Evolutionary conservation across 2,329 filamentous ascomycete genomes (phyloP), one percentile per base, ranked within the genome.

Genomic region (Dothiorella sarmentorum): DNA sequence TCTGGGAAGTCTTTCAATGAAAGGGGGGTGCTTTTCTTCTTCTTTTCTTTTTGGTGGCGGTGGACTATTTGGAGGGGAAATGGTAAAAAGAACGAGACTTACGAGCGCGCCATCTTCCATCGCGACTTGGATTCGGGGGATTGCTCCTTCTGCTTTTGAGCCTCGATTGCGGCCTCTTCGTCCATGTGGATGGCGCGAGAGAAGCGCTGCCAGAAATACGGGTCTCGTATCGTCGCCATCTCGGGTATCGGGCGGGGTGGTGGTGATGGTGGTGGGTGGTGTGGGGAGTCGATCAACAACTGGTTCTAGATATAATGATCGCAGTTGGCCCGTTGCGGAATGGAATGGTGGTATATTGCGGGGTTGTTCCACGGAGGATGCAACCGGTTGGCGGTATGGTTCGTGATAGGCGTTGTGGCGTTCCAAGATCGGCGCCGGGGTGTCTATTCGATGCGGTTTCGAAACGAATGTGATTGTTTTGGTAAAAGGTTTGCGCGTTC

Each of bases 171-270:
- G n/a, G n/a, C 52, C 63, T 80, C 76, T 64, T 84, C 82, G 63
- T 84, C 80, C 53, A 76, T 69, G 66, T 84, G 82, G 1, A 84
- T 80, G 35, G 83, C 83, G 52, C 75, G 69, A 60, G 80, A 82
- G 73, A 85, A 85, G 64, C 82, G 80, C 58, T 78, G 77, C 83
- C 82, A 85, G 72, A 85, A 85, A 49, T 75, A 76, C 22, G 82
- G 82, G 65, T 85, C 83, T 62, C 77, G 78, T 60, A 81, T 75
- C 44, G 75, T 73, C n/a, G 76, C 75, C 79, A 81, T 81, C 22
- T n/a, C 7, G 27, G 22, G 4, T 33, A 7, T 15, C 24, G 15
- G 22, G n/a, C 10, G 2, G 17, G 13, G 18, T 24, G 26, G 27
- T 33, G 37, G 22, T 29, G 40, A 15, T 13, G 40, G 13, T 13